Percentiles rank a stretch among this genome's conserved stretches.
These are phyloP conservation scores for Luzula sylvatica DNA, from an alignment of 176 grass and related monocot genomes.

Conservation along the genomic window DNA sequence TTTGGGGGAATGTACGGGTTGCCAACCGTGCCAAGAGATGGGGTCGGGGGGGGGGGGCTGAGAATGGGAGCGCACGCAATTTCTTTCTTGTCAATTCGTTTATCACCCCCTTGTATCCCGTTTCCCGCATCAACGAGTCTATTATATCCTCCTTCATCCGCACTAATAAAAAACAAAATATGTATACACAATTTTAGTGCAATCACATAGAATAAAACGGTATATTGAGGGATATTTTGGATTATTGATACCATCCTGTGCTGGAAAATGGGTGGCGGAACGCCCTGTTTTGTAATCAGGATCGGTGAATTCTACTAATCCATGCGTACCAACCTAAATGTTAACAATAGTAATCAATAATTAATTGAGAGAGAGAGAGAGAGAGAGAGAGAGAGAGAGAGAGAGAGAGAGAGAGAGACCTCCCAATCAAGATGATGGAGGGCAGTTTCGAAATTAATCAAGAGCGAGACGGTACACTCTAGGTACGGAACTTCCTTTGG, in stretches of 20 bases:
- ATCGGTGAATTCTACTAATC: constrained; percentile 94
- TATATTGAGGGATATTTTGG: background rate
- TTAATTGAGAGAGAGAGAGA: too few relatives aligned
- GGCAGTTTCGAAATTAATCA: constrained; percentile 71
- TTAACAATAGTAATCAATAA: constrained; percentile 20
- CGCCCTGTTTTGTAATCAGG: constrained; percentile 59
- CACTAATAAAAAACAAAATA: constrained; percentile 49
- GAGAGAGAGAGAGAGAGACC: constrained; percentile 29
- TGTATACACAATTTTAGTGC: too few relatives aligned
- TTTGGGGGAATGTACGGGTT: too few relatives aligned
- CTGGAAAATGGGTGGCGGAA: constrained; percentile 90
- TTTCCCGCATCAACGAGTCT: constrained; percentile 90
- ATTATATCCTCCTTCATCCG: constrained; percentile 80
- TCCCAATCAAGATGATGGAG: constrained; percentile 89
- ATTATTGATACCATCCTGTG: constrained; percentile 67
- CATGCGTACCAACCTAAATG: constrained; percentile 96
- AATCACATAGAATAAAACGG: constrained; percentile 1
- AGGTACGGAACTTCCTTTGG: constrained; percentile 80
- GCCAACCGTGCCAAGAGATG: too few relatives aligned
- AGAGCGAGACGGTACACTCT: constrained; percentile 90
- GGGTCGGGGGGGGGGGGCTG: too few relatives aligned
- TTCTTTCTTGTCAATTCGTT: constrained; percentile 66
- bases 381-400: background rate
- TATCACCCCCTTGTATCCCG: constrained; percentile 70
- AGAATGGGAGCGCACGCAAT: constrained; percentile 27